Evolutionary conservation across 805 yeast genomes (phyloP), one percentile per base, ranked within the genome.

Genomic region (Candida peoriensis): DNA sequence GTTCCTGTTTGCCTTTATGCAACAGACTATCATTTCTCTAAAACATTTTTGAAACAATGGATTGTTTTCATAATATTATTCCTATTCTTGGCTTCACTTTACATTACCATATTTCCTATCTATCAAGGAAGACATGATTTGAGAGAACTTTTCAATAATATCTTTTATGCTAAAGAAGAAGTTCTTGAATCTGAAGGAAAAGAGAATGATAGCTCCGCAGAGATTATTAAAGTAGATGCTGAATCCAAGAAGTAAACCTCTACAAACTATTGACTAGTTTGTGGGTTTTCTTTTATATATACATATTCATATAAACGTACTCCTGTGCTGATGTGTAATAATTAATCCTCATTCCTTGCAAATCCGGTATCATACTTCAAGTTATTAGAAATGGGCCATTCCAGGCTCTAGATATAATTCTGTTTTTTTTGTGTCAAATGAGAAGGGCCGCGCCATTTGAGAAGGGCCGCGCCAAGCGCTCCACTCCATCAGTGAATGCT

Each of bases 31-130:
- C 58, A 53, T 13, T 57, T 64, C 33, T 57, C 61, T 26, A 59
- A 59, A 43, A 40, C 41, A 14, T 61, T 57, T 25, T 65, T 66
- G 46, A 56, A 55, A 9, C 63, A 49, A 12, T 61, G 58, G 50
- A 58, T 63, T 28, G 48, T 64, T 14, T 50, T 66, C n/a, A 53
- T 62, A 53, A 39, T 61, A 47, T 59, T 64, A 10, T 60, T 64
- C 61, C 37, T 64, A 10, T n/a, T 63, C 5, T 20, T 50, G 4
- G 64, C 69, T 2, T 57, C 66, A 1, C 13, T 48, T 3, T 61
- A 57, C 40, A 64, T 66, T 26, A 55, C 63, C 14, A 8, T 64
- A n/a, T 44, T 52, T 34, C 70, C 72, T 6, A 28, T 62, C 22
- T 62, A 57, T 43, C 63, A 61, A 34, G 65, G 66, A 12, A 44